Evolutionary conservation across 2,329 filamentous ascomycete genomes (phyloP).

Genomic region (Calonectria henricotiae): DNA sequence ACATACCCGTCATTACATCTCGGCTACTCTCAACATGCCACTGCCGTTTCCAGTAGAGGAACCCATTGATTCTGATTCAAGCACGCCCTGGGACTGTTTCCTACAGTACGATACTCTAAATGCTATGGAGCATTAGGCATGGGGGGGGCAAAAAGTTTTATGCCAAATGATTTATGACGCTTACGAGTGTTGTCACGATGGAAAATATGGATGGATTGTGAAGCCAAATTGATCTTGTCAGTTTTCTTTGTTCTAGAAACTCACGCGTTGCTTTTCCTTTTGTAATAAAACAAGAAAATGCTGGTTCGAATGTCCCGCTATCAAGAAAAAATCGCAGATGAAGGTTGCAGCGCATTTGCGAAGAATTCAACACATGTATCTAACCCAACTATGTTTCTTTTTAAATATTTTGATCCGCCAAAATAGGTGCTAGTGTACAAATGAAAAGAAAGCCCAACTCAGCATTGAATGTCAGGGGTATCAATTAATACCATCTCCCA

Average conservation of each 20-base stretch:
- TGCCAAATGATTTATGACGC: background rate
- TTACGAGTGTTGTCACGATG: background rate
- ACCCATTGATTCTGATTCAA: slow-evolving; percentile 17
- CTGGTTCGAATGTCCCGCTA: no score
- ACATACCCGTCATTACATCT: slow-evolving; percentile 45
- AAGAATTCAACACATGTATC: no score
- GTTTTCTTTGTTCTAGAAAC: background rate
- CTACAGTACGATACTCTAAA: slow-evolving; percentile 6
- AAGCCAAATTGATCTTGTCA: background rate
- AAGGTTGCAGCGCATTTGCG: no score
- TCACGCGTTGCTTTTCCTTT: no score
- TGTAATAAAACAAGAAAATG: no score
- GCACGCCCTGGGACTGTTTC: slow-evolving; percentile 10
- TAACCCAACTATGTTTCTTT: background rate
- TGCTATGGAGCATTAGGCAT: background rate
- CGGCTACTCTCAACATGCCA: slow-evolving; percentile 39
- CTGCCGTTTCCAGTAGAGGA: slow-evolving; percentile 42
- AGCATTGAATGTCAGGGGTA: slow-evolving; percentile 47
- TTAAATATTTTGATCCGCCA: background rate
- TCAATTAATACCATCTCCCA: slow-evolving; percentile 41
- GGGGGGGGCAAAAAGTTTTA: background rate
- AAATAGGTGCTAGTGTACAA: slow-evolving; percentile 12
- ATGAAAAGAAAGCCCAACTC: slow-evolving; percentile 29
- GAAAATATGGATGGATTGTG: background rate
- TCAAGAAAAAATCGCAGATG: no score